Base-by-base conservation (phyloP, 1,139 yeast genomes). In the Meyerozyma athensensis region DNA sequence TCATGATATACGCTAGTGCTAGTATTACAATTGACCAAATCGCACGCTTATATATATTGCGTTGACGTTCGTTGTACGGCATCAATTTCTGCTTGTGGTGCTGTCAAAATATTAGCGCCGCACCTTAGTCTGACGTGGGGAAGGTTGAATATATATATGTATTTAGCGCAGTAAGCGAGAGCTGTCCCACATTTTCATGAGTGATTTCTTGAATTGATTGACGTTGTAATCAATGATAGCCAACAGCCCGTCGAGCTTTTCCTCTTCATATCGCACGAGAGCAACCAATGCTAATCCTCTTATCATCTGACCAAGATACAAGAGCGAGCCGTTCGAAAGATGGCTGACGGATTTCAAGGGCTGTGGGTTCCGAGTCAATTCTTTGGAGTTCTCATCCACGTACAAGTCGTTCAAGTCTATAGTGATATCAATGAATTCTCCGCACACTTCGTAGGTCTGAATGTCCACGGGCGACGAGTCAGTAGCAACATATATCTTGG, bases 391-490 rank as follows among this genome's bases (percentile, higher is more conserved):
- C 7, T 53, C 58, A 34, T 69, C 72, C 43, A 79, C 76, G 49
- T 83, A 83, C 36, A 84, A 59, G 39, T 83, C 85, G 49, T 87
- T 94, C 44, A 92, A 65, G 54, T 92, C 97, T 26, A 89, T 82
- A 3, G 97, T 83, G 14, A 92, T 94, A 58, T 92, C 98, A 39
- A 92, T 90, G 53, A 90, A 92, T 54, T 92, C 98, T 1, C 97
- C 95, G 60, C 98, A 92, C 2, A 90, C 95, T 58, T 92, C 97
- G 57, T 92, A 92, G 0, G 95, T 86, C 52, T 89, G 96, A 21
- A 89, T 86, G 60, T 92, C 97, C 22, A 90, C 96, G 0, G 97
- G 97, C 2, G 92, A 81, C 0, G 96, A 85, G 58, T 92, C 98
- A 0, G 97, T 92, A 3, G 97, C 97, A 34, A 92, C 90, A 56